Base-by-base conservation (phyloP, 192 early-diverging fungal genomes). In the Gonapodya prolifera region DNA sequence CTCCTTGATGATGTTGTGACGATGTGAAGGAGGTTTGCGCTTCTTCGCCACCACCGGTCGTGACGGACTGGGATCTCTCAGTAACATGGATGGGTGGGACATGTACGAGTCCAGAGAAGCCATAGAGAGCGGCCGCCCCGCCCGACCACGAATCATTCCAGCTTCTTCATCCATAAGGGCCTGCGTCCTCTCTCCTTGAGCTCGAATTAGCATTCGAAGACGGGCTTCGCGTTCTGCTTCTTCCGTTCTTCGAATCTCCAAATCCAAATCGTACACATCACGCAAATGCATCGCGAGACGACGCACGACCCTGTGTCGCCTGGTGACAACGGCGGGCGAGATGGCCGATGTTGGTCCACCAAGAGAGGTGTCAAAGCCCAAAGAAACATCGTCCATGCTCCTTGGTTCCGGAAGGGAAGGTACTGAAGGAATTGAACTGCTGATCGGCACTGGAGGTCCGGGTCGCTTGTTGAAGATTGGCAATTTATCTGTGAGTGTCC, bases 1-100 rank as follows among this genome's bases (percentile, higher is more conserved):
- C 84, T 97, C 95, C 2, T 85, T 87, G 13, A 93, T 85, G 8
- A 96, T 91, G 69, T 87, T 84, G 77, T 84, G 80, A 28, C 93
- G 82, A 80, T 89, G 84, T 70, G 80, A 74, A 13, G 82, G 80
- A 29, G 76, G 77, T 79, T 80, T 80, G 78, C n/a, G 81, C 77
- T 70, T 84, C 83, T 29, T 83, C 83, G 69, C 80, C 83, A 70
- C 82, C 83, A 34, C 75, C 69, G 28, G 75, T 61, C 36, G 78
- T 76, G 35, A 73, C 34, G 35, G n/a, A 29, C 31, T 35, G 1
- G 69, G 76, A 0, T 2, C 69, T 0, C 69, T 75, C 17, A 35
- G 45, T 23, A 61, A 61, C 45, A 61, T 61, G 23, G 45, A 61
- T 16, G 45, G 45, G 45, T 61, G 45, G 23, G 45, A 61, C 45